Evolutionary conservation across 2,329 filamentous ascomycete species (phyloP), one percentile per base, ranked within the genome.

Genomic region (Pseudophaeomoniella oleicola): DNA sequence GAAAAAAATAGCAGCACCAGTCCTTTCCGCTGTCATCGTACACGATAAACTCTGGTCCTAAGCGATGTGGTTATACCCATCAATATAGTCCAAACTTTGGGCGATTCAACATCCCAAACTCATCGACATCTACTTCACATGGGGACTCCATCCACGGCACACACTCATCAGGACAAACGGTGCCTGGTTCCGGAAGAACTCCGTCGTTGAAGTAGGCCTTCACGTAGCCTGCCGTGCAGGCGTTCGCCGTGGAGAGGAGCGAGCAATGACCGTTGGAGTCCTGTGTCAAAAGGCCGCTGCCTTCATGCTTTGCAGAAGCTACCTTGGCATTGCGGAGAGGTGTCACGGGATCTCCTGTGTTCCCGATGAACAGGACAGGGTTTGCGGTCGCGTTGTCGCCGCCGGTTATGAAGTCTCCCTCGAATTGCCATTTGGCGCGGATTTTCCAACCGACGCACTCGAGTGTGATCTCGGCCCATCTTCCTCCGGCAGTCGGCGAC

Each of bases 281-380:
- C 40, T 64, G 62, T 16, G 60, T 49, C 3, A 72, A 49, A 4
- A 70, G 50, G 2, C 48, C 51, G 12, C 59, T 64, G 1, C 60
- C 61, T 0, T 60, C 54, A 42, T 69, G 70, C 1, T 44, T 43
- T 12, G 44, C 17, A 1, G 56, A 51, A 57, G 62, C 61, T 18
- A 51, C 52, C 19, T 53, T 42, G n/a, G 45, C 46, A 37, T 50
- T 57, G 14, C 44, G 40, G 34, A 76, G 51, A 3, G 72, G 72
- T 0, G 72, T 77, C 1, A 78, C 69, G 0, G 75, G 74, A 39
- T 78, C 73, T 11, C 67, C 59, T 0, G 64, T 68, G 46, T 71
- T 75, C 22, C 65, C 67, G 10, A 75, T 54, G 47, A 74, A 70
- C 4, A 78, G 58, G 19, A 78, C 56, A 0, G 73, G 73, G 42